A percentile compares a stretch with the other conserved stretches of the same genome.
Conservation (phyloP, 176 grass and related monocot species). For the Juncus inflexus region DNA sequence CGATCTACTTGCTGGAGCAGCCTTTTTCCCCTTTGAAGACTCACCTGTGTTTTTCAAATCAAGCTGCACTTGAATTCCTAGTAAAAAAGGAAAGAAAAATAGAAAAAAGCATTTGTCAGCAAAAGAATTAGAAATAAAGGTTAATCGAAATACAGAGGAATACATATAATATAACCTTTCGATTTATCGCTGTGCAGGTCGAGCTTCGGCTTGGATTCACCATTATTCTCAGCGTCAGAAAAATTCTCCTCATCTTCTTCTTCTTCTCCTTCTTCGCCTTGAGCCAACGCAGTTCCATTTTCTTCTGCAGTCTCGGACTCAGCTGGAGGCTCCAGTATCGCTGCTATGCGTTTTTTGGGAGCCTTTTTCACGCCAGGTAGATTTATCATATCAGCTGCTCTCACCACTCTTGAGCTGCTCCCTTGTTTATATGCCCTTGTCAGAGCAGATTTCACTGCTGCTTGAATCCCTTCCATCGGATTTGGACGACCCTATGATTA, state of each 20-base stretch:
- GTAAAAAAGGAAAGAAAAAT: not conserved
- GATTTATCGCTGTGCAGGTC: constrained; percentile 71
- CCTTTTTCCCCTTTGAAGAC: constrained; percentile 46
- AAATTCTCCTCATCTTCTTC: constrained; percentile 68
- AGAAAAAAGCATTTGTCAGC: not conserved
- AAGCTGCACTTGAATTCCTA: constrained; percentile 90
- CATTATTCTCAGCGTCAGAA: constrained; percentile 30
- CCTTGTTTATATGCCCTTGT: constrained; percentile 95
- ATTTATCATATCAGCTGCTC: constrained; percentile 77
- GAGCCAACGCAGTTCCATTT: constrained; percentile 55
- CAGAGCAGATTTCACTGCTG: constrained; percentile 86
- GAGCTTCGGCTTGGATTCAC: constrained; percentile 48
- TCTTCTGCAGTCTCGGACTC: constrained; percentile 70
- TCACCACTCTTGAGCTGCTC: constrained; percentile 65
- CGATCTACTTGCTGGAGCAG: constrained; percentile 33
- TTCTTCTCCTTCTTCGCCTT: constrained; percentile 57
- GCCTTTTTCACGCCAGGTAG: constrained; percentile 83
- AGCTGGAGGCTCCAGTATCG: constrained; percentile 78
- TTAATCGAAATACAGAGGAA: not conserved
- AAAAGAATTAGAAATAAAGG: not conserved
- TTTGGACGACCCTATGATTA: constrained; percentile 55
- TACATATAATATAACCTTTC: constrained; percentile 54
- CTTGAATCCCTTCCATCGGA: constrained; percentile 89
- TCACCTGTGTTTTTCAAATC: constrained; percentile 65
- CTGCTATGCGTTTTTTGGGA: constrained; percentile 83